Conservation (phyloP, 768 basidiomycete genomes). For the Termitomyces sp. region DNA sequence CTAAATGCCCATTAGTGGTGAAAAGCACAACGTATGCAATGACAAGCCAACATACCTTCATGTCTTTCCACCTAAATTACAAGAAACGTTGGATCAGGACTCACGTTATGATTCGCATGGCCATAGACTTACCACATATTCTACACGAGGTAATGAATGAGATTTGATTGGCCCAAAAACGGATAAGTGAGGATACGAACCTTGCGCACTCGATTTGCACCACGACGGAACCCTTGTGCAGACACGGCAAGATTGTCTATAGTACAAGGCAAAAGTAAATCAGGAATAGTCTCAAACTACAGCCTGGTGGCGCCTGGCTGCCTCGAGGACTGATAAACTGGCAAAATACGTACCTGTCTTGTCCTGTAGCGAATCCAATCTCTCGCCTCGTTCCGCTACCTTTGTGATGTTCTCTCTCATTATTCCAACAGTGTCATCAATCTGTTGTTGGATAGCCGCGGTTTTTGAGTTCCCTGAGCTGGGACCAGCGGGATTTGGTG, state of each 20-base stretch:
- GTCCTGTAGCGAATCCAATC: conserved; percentile 91
- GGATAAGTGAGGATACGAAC: conserved; percentile 37
- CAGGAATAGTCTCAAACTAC: background rate
- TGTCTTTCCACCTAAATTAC: conserved; percentile 85
- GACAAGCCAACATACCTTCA: conserved; percentile 59
- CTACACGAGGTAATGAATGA: conserved; percentile 29
- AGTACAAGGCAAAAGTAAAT: conserved; percentile 1
- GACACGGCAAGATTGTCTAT: conserved; percentile 94
- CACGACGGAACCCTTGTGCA: conserved; percentile 97
- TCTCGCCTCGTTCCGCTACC: conserved; percentile 92
- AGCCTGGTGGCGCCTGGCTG: background rate
- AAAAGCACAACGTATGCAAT: background rate
- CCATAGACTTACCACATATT: conserved; percentile 81
- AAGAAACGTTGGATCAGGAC: conserved; percentile 12
- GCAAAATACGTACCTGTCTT: conserved; percentile 78
- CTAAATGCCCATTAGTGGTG: conserved; percentile 29
- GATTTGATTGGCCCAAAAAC: background rate
- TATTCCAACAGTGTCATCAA: conserved; percentile 94
- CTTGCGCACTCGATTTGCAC: conserved; percentile 97
- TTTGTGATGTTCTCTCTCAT: conserved; percentile 98
- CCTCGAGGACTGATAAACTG: background rate
- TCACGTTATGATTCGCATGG: background rate
- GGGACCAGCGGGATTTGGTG: conserved; percentile 46
- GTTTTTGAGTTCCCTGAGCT: conserved; percentile 75
- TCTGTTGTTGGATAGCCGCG: conserved; percentile 93